These are phyloP conservation scores for Spatholobus suberectus DNA, from an alignment of 306 rosid species.

Conservation along the genomic window DNA sequence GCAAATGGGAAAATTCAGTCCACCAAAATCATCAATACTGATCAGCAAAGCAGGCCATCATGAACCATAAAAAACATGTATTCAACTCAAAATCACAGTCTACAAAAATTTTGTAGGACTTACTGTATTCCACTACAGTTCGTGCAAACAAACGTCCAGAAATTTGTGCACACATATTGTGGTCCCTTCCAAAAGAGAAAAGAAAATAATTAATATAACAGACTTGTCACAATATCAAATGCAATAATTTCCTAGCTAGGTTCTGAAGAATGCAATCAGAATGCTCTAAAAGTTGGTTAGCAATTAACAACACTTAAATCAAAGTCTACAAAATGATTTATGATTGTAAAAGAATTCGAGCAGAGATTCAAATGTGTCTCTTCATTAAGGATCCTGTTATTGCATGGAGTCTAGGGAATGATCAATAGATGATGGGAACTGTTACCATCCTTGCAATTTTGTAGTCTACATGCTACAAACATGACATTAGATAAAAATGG, in stretches of 20 bases:
- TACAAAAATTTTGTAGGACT: conserved; percentile 48
- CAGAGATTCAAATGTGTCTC: conserved; percentile 26
- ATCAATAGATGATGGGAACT: neutral
- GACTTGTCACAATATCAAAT: conserved; percentile 25
- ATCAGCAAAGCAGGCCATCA: conserved; percentile 26
- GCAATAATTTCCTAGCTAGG: conserved; percentile 31
- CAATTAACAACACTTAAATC: conserved; percentile 23
- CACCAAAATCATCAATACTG: conserved; percentile 13
- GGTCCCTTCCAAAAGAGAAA: conserved; percentile 78
- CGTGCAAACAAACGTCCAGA: conserved; percentile 97
- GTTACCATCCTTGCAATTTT: neutral
- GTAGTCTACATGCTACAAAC: neutral
- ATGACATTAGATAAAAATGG: neutral
- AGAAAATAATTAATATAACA: conserved; percentile 28
- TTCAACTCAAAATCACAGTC: neutral
- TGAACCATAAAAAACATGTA: conserved; percentile 5
- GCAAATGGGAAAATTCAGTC: conserved; percentile 26
- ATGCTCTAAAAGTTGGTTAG: conserved; percentile 10
- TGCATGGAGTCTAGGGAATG: conserved; percentile 28
- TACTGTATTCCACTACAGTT: conserved; percentile 99
- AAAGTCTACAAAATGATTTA: conserved; percentile 31
- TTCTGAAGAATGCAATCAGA: conserved; percentile 24
- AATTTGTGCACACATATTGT: conserved; percentile 96
- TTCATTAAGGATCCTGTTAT: conserved; percentile 21
- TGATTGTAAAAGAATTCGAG: neutral